These are phyloP conservation scores for Fusarium sp. DNA, from an alignment of 2,329 filamentous ascomycete species.

Conservation along the genomic window DNA sequence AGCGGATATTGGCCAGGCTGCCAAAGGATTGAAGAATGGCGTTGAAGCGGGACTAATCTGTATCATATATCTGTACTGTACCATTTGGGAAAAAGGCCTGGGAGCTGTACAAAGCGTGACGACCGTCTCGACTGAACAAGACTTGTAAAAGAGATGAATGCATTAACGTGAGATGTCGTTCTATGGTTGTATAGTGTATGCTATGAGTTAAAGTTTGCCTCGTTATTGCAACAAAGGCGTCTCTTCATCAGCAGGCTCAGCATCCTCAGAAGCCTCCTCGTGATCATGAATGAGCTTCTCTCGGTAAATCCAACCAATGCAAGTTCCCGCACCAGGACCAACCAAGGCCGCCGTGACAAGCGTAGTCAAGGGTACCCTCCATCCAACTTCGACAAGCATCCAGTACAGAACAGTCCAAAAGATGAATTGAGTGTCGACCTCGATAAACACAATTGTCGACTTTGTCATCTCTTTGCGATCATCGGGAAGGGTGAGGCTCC, in stretches of 20 bases:
- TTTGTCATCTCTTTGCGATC: constrained; percentile 64
- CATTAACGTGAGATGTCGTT: constrained; percentile 15
- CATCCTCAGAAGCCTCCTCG: constrained; percentile 14
- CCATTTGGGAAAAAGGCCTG: constrained; percentile 43
- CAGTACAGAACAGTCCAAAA: constrained; percentile 64
- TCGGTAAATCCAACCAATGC: constrained; percentile 54
- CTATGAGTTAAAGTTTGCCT: neutral
- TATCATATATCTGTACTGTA: constrained; percentile 45
- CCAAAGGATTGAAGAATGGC: constrained; percentile 29
- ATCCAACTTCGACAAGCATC: constrained; percentile 64
- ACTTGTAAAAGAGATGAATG: constrained; percentile 35
- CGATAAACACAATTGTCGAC: constrained; percentile 58
- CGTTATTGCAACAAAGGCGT: constrained; percentile 49
- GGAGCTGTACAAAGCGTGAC: constrained; percentile 43
- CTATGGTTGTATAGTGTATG: constrained; percentile 13
- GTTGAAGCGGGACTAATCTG: constrained; percentile 39
- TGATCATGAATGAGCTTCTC: constrained; percentile 50
- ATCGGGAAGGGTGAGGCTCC: constrained; percentile 53
- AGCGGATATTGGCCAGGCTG: constrained; percentile 73
- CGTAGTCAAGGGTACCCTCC: constrained; percentile 52
- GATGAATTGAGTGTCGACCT: constrained; percentile 60
- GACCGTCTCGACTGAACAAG: constrained; percentile 25
- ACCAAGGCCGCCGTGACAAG: constrained; percentile 46
- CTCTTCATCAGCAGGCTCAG: constrained; percentile 45
- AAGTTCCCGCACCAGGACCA: constrained; percentile 55